phyloP scores from a whole-genome alignment of 768 basidiomycete genomes.

The Lenzites betulinus region DNA sequence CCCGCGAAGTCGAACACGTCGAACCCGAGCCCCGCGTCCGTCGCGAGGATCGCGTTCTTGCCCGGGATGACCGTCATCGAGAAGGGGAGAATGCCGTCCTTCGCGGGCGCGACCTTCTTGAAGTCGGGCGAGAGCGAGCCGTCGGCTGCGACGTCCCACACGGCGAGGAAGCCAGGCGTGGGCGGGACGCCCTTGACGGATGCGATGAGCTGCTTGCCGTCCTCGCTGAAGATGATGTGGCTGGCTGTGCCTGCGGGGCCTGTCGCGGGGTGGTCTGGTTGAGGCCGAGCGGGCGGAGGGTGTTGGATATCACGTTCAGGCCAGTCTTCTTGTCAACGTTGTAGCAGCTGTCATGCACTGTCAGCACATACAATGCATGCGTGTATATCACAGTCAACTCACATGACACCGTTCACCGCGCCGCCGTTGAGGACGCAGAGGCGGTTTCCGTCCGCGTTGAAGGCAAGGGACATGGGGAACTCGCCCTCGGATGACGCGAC shows the following conservation, averaged over 20 bases:
- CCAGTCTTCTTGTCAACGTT: slow-evolving; percentile 44
- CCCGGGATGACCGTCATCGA: slow-evolving; percentile 40
- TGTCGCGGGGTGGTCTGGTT: slow-evolving; percentile 54
- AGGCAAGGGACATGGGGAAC: slow-evolving; percentile 49
- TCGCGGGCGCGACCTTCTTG: slow-evolving; percentile 37
- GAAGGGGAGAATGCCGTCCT: slow-evolving; percentile 51
- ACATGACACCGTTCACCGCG: slow-evolving; percentile 38
- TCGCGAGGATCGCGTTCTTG: slow-evolving; percentile 32
- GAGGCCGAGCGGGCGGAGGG: slow-evolving; percentile 44
- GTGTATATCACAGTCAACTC: neutral
- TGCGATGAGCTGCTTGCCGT: slow-evolving; percentile 45
- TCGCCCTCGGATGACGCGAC: slow-evolving; percentile 49
- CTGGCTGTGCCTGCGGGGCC: slow-evolving; percentile 49
- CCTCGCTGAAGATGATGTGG: slow-evolving; percentile 50
- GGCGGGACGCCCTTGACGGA: slow-evolving; percentile 52
- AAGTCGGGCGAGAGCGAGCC: slow-evolving; percentile 48
- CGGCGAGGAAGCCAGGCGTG: slow-evolving; percentile 50
- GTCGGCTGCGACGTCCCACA: slow-evolving; percentile 47
- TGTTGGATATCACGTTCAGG: slow-evolving; percentile 41
- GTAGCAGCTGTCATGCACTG: slow-evolving; percentile 40
- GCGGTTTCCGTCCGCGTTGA: slow-evolving; percentile 34
- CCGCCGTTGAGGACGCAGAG: slow-evolving; percentile 42
- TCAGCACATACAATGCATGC: no score
- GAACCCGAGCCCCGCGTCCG: slow-evolving; percentile 34
- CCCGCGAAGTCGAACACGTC: slow-evolving; percentile 32